phyloP scores from a whole-genome alignment of 257 asterid genomes.

The Primulina tabacum region DNA sequence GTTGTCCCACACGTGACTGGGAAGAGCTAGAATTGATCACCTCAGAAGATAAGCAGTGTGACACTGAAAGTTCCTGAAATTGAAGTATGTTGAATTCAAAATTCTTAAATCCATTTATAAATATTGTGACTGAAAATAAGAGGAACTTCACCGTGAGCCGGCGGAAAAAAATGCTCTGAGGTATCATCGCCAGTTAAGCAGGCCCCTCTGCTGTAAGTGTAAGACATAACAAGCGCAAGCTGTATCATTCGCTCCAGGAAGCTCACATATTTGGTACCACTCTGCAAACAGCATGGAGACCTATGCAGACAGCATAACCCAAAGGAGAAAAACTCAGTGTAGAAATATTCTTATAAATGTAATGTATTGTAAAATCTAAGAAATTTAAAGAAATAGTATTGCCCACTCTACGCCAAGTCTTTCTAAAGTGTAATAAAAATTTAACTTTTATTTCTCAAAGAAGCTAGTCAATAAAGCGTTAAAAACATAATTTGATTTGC shows the following conservation, averaged over 20 bases:
- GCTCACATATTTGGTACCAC: slow-evolving; percentile 87
- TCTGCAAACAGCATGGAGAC: slow-evolving; percentile 70
- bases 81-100: slow-evolving; percentile 12
- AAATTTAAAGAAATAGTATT: background rate
- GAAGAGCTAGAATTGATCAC: slow-evolving; percentile 59
- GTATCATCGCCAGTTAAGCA: slow-evolving; percentile 91
- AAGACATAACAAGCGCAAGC: slow-evolving; percentile 64
- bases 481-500: background rate
- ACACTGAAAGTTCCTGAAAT: slow-evolving; percentile 80
- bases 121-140: background rate
- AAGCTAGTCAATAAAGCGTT: background rate
- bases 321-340: background rate
- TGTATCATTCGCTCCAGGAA: slow-evolving; percentile 75
- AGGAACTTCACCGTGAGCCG: slow-evolving; percentile 55
- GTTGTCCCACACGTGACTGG: slow-evolving; percentile 65
- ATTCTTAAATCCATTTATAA: slow-evolving; percentile 9
- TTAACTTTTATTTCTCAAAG: background rate
- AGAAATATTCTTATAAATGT: background rate
- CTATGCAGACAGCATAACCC: slow-evolving; percentile 33
- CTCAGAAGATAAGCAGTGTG: slow-evolving; percentile 86
- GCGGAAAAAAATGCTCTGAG: slow-evolving; percentile 81
- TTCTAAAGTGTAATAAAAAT: background rate
- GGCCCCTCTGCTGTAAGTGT: slow-evolving; percentile 70
- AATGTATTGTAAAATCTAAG: too few species aligned
- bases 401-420: background rate